phyloP scores from a whole-genome alignment of 768 basidiomycete species.

The Pleurotus cornucopiae region DNA sequence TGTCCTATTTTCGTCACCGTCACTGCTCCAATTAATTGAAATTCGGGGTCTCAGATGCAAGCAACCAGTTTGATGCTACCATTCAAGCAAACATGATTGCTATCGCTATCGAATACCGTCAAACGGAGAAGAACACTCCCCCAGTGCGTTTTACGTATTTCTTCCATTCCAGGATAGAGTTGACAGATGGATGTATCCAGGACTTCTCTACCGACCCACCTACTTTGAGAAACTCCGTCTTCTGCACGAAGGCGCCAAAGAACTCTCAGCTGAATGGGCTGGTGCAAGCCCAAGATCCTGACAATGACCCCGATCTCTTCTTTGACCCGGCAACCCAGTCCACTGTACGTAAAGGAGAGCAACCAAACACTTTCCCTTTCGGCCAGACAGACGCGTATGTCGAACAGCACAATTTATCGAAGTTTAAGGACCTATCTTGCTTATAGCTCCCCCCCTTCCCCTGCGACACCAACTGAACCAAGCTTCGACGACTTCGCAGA shows the following conservation, averaged over 20 bases:
- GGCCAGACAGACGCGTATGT: slow-evolving; percentile 23
- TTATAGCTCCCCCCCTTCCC: neutral
- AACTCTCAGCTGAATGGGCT: slow-evolving; percentile 46
- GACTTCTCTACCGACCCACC: slow-evolving; percentile 52
- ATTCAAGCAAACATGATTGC: slow-evolving; percentile 49
- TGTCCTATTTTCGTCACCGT: slow-evolving; percentile 8
- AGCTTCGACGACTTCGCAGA: neutral
- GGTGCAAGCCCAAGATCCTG: slow-evolving; percentile 49
- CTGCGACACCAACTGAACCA: slow-evolving; percentile 10
- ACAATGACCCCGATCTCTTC: slow-evolving; percentile 47
- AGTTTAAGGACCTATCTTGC: too few species aligned
- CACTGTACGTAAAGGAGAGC: slow-evolving; percentile 42
- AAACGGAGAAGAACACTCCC: slow-evolving; percentile 57
- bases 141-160: slow-evolving; percentile 30
- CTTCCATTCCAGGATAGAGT: neutral
- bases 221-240: slow-evolving; percentile 47
- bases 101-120: slow-evolving; percentile 48
- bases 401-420: neutral
- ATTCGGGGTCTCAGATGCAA: slow-evolving; percentile 36
- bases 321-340: slow-evolving; percentile 38
- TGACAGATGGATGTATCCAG: slow-evolving; percentile 18
- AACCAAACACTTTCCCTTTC: slow-evolving; percentile 46
- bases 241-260: slow-evolving; percentile 50
- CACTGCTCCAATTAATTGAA: too few species aligned
- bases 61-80: slow-evolving; percentile 45